Base-by-base conservation (phyloP, 1,284 basidiomycete species). In the Fomitopsis palustris region DNA sequence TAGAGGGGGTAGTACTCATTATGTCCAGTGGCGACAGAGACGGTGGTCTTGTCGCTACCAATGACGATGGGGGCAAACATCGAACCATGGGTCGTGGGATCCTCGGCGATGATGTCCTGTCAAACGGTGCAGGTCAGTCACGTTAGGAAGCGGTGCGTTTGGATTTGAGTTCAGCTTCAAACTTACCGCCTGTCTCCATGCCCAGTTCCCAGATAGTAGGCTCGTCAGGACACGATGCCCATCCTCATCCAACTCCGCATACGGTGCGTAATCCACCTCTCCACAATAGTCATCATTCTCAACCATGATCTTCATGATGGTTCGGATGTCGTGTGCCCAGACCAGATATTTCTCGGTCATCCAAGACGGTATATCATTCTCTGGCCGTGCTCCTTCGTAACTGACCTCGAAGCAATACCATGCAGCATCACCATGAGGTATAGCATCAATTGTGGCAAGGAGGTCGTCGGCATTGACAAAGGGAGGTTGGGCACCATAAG, bases 21-120 rank as follows among this genome's bases (percentile, higher is more conserved):
- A 12, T 68, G 57, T 7, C 67, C 67, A 0, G 67, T 68, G 0
- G 61, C 64, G 29, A 64, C 62, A 8, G 61, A 66, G 4, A 65
- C 67, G 0, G 62, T 68, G 9, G 67, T 69, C 47, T 69, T 69
- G 56, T 67, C 65, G 21, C 59, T 65, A 0, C 70, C 69, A 10
- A 67, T 55, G 17, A 72, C 66, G 10, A 70, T 45, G 0, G 67
- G 68, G 2, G 62, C 53, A 33, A 68, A 65, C 53, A 63, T 62
- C 0, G 67, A 27, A 4, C 69, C 68, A 23, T 66, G 33, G 17
- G 55, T 57, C 12, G n/a, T 37, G 1, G 54, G 57, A 21, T 68
- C 59, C 21, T 60, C 25, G 6, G 63, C 56, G 25, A 70, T 60
- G 10, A 55, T 56, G 47, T 67, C 58, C 64, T 65, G 43, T 33